Evolutionary conservation across 2,329 filamentous ascomycete species (phyloP), one percentile per base, ranked within the genome.

Genomic region (Botryotinia calthae): DNA sequence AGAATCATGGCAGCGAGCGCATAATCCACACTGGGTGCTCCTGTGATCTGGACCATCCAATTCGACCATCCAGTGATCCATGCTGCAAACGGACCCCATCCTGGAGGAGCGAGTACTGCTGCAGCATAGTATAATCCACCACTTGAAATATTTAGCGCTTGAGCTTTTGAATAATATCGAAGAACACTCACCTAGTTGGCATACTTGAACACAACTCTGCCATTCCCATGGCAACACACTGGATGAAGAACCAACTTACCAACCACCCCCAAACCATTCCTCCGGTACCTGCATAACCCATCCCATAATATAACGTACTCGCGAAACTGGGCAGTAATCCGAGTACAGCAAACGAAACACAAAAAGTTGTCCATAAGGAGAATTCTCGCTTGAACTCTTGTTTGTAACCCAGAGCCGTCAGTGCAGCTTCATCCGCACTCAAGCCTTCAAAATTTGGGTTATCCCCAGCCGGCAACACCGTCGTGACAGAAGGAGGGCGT

Each of bases 261-360:
- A 93, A 82, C 91, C 91, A 94, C 8, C 91, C 91, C 91, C 91
- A 93, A 2, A 89, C 90, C 89, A 93, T 92, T 37, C 89, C 89
- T 73, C 84, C 86, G 0, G 86, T 87, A 7, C 87, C 85, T 34
- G 85, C 85, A 79, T 88, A 88, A 54, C 86, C 86, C 84, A 89
- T 88, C 76, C 91, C 91, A 85, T 93, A 93, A 79, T 86, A 90
- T 75, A 94, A 82, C 0, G 91, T 93, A 75, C 87, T 90, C 1
- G 91, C 91, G 77, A 93, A 92, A 74, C 88, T 91, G 0, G 91
- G 91, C 67, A 93, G 81, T 64, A 93, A 81, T 1, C 91, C 91
- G 72, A 93, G 83, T 18, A 93, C 90, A 10, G 91, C 90, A 80
- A 93, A 93, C 71, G 87, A 90, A 58, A 93, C 90, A 76, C 90